Evolutionary conservation across 202 grass and related monocot species (phyloP).

Genomic region (Setaria italica): DNA sequence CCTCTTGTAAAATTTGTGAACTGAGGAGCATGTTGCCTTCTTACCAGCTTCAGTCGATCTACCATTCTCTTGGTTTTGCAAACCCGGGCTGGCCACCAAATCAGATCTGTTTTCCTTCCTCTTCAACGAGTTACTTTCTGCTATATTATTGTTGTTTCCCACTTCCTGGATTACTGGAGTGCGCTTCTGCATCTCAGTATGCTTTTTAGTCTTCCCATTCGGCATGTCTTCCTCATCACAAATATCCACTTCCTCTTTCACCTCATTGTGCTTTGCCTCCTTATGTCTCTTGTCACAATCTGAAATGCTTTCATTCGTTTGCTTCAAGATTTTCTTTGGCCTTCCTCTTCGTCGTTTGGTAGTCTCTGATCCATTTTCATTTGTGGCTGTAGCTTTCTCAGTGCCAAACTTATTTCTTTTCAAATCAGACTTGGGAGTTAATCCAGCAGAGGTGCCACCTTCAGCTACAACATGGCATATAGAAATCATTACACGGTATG

Average conservation of each 20-base stretch:
- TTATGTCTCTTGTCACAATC: conserved; percentile 3
- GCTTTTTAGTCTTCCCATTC: background rate
- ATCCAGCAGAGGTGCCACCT: conserved; percentile 31
- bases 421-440: conserved; percentile 16
- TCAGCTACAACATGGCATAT: conserved; percentile 34
- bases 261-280: background rate
- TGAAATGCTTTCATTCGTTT: conserved; percentile 7
- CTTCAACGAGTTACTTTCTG: background rate
- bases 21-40: conserved; percentile 13
- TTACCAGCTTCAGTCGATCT: conserved; percentile 15
- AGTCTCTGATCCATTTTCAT: conserved; percentile 3
- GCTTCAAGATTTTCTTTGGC: conserved; percentile 46
- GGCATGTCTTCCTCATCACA: background rate
- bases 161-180: conserved; percentile 5
- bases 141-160: conserved; percentile 7
- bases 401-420: conserved; percentile 10
- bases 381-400: background rate
- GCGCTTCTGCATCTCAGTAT: background rate
- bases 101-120: background rate
- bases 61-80: conserved; percentile 30
- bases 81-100: background rate
- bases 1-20: conserved; percentile 55
- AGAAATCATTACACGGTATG: conserved; percentile 17
- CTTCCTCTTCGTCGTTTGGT: conserved; percentile 35
- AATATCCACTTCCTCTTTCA: conserved; percentile 7